Conservation (phyloP, 495 filamentous ascomycete species). For the Aspergillus biplanus region DNA sequence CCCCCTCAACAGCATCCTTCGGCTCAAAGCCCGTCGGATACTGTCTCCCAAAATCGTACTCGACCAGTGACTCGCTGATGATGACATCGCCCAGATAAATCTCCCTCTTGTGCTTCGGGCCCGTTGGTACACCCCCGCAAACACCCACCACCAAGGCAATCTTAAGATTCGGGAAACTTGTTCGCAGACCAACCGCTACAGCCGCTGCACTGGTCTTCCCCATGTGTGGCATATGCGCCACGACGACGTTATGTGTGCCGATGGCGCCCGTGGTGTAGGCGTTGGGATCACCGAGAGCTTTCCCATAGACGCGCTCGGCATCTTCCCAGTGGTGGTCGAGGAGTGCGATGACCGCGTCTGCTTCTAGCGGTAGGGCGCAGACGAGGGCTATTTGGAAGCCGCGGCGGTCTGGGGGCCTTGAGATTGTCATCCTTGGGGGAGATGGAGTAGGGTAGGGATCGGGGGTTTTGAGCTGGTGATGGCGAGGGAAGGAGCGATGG, state of each 20-base stretch:
- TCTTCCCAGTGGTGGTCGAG: constrained; percentile 28
- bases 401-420: neutral
- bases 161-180: constrained; percentile 26
- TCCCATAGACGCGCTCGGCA: constrained; percentile 21
- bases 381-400: constrained; percentile 34
- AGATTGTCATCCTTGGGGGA: too few relatives aligned
- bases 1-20: constrained; percentile 29
- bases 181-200: constrained; percentile 22
- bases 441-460: too few relatives aligned
- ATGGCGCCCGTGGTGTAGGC: constrained; percentile 32
- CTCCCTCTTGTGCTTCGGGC: constrained; percentile 12
- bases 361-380: constrained; percentile 32
- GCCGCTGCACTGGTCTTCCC: constrained; percentile 27
- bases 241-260: constrained; percentile 31
- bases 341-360: constrained; percentile 27
- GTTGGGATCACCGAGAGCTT: constrained; percentile 28
- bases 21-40: constrained; percentile 22
- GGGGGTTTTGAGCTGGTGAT: too few relatives aligned
- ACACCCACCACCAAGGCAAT: constrained; percentile 35
- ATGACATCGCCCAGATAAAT: constrained; percentile 48
- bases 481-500: too few relatives aligned
- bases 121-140: constrained; percentile 33
- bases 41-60: constrained; percentile 38
- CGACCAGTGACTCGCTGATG: constrained; percentile 40
- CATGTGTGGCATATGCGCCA: constrained; percentile 26